Conservation (phyloP, 2,329 filamentous ascomycete species). For the Periglandula ipomoeae region DNA sequence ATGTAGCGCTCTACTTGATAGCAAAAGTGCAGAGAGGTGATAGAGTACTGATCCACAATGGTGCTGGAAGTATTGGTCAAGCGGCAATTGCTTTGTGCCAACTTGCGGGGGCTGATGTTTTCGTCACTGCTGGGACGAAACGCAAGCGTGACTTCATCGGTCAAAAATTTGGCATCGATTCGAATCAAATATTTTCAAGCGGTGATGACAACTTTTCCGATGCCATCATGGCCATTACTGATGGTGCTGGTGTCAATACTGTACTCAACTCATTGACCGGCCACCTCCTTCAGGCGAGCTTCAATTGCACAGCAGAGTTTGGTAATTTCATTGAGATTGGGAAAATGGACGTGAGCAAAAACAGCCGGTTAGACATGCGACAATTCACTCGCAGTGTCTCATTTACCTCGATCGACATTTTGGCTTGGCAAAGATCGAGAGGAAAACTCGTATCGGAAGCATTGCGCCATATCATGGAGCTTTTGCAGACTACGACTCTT, state of each 20-base stretch:
- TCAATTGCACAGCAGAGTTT: slow-evolving; percentile 33
- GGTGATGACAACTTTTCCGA: neutral
- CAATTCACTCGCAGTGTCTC: too few relatives aligned
- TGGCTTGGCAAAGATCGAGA: too few relatives aligned
- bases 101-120: slow-evolving; percentile 29
- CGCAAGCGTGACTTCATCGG: slow-evolving; percentile 28
- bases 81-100: slow-evolving; percentile 28
- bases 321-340: slow-evolving; percentile 38
- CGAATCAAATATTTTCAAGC: slow-evolving; percentile 19
- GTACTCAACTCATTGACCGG: slow-evolving; percentile 47
- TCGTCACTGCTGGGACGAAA: slow-evolving; percentile 28
- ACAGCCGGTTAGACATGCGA: slow-evolving; percentile 35
- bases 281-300: slow-evolving; percentile 31
- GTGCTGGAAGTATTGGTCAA: slow-evolving; percentile 28
- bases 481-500: too few relatives aligned
- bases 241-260: slow-evolving; percentile 54
- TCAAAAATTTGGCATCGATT: slow-evolving; percentile 25
- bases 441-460: too few relatives aligned
- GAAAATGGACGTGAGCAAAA: slow-evolving; percentile 25
- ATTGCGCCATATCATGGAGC: too few relatives aligned
- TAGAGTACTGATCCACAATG: slow-evolving; percentile 29
- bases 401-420: too few relatives aligned
- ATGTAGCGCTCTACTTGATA: neutral
- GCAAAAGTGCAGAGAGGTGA: slow-evolving; percentile 10
- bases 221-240: slow-evolving; percentile 12